Evolutionary conservation across 1,284 basidiomycete genomes (phyloP), one percentile per base, ranked within the genome.

Genomic region (Exobasidium rhododendri): DNA sequence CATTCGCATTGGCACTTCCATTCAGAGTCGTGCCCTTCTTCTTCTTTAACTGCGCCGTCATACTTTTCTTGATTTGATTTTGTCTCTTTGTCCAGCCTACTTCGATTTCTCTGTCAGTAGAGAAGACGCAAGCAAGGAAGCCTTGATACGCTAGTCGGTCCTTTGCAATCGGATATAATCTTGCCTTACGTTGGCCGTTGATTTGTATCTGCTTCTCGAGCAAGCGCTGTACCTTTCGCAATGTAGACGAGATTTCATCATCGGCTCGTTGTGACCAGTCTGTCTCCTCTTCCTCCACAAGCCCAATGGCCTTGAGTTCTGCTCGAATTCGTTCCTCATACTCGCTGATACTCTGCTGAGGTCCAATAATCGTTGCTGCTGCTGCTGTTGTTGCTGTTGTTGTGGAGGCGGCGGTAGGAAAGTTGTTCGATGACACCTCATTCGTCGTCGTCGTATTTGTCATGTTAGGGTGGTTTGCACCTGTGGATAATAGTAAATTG

Each of bases 241-340:
- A 85, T 0, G 92, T 89, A 1, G 89, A 88, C 1, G 92, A 89
- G 62, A 97, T 90, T 55, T 94, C 92, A 80, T 97, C 94, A 74
- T 97, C 94, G 14, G 51, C 22, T 29, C 71, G 68, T n/a, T 62
- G 54, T 7, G 68, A 61, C 70, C 70, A 74, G 53, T 74, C 70
- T 47, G 32, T 22, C 2, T 59, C 26, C 53, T 43, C 46, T 28
- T 57, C 35, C 13, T 83, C 82, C 1, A 85, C 66, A 20, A 86
- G 70, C 59, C 84, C 84, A 28, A 85, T 74, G 46, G 81, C 81
- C 56, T 82, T 77, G 62, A 85, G 74, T 72, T 86, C 85, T 62
- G 82, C 80, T 72, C 81, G 83, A 69, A 85, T 80, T 32, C 83
- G 72, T 57, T 84, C 83, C 67, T 85, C 84, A 58, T 85, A 71